Percentiles rank a stretch among this genome's conserved stretches.
phyloP scores from a whole-genome alignment of 164 flowering plant species.

The Malania oleifera region DNA sequence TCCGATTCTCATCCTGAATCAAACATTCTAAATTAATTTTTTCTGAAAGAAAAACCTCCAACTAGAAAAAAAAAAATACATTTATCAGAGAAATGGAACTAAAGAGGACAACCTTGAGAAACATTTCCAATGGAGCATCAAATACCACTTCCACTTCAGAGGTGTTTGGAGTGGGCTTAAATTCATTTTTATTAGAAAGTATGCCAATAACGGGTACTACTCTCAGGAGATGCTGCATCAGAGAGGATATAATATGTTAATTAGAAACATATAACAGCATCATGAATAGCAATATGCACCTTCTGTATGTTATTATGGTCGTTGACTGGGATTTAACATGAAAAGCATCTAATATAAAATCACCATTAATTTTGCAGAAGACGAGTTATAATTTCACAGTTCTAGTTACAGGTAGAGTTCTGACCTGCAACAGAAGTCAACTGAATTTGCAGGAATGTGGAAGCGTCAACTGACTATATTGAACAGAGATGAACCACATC shows the following conservation, averaged over 20 bases:
- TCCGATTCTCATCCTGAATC: slow-evolving; percentile 68
- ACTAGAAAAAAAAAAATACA: background rate
- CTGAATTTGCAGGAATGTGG: too few species aligned
- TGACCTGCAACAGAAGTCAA: too few species aligned
- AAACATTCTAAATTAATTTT: background rate
- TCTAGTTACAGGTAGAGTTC: too few species aligned
- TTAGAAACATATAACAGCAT: background rate
- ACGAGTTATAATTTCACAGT: too few species aligned
- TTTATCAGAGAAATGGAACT: background rate
- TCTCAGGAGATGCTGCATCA: slow-evolving; percentile 63
- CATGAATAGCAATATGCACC: background rate
- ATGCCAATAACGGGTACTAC: slow-evolving; percentile 86
- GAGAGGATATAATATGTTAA: background rate
- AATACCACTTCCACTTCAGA: slow-evolving; percentile 80
- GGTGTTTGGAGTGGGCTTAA: slow-evolving; percentile 56
- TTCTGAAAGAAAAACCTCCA: background rate
- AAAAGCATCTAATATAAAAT: too few species aligned
- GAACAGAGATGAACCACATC: too few species aligned
- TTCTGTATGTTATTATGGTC: too few species aligned
- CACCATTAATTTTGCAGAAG: too few species aligned
- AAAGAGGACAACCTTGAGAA: slow-evolving; percentile 58
- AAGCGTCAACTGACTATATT: too few species aligned
- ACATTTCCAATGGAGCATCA: slow-evolving; percentile 94
- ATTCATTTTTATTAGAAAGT: slow-evolving; percentile 53
- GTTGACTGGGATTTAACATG: too few species aligned